phyloP scores from a whole-genome alignment of 768 basidiomycete genomes.

The Lactarius deliciosus region DNA sequence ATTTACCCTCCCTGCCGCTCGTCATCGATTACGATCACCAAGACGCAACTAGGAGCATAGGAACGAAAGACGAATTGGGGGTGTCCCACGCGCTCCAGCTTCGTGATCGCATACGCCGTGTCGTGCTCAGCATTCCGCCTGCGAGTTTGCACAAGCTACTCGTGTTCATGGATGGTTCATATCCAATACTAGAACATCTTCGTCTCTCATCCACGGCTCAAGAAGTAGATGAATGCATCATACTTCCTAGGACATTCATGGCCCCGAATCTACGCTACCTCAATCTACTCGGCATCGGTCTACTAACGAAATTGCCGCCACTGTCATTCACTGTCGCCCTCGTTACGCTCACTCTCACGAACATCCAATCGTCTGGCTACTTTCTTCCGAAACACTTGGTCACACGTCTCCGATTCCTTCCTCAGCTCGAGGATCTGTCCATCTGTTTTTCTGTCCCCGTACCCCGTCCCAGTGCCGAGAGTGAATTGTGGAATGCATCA shows the following conservation, averaged over 20 bases:
- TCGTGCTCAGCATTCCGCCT: neutral
- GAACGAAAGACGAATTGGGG: neutral
- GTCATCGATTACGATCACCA: neutral
- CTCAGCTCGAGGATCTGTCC: neutral
- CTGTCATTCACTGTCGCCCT: neutral
- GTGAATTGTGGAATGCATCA: neutral
- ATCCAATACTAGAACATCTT: neutral
- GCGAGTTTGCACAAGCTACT: neutral
- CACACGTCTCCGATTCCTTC: neutral
- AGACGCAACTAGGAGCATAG: neutral
- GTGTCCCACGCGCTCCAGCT: neutral
- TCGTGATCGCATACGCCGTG: neutral
- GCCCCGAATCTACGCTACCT: neutral
- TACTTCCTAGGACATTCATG: neutral
- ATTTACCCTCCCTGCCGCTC: neutral
- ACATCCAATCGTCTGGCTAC: neutral
- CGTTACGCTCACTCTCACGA: neutral
- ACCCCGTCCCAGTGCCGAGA: neutral
- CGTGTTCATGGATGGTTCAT: neutral
- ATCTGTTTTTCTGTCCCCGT: neutral
- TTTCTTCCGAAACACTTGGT: neutral
- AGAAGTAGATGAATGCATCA: neutral
- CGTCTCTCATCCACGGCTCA: neutral
- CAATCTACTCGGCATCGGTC: neutral
- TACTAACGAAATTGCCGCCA: neutral